A percentile compares a stretch with the other conserved stretches of the same genome.
Evolutionary conservation across 768 basidiomycete species (phyloP).

Genomic region (Chalciporus chontae): DNA sequence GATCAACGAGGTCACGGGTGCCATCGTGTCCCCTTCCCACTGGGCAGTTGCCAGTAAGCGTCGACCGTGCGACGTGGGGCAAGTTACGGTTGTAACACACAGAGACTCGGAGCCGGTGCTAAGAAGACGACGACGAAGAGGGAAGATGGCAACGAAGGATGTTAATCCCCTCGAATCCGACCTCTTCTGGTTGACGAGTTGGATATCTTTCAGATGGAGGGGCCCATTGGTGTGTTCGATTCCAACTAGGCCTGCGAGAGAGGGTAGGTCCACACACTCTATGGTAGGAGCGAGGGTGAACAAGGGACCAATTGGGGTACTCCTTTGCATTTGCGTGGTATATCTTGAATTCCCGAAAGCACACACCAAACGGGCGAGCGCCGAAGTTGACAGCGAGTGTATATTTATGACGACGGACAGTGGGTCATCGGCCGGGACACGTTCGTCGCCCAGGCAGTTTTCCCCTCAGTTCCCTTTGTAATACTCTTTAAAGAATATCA

Average conservation of each 20-base stretch:
- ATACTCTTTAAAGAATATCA: not conserved
- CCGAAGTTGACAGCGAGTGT: not conserved
- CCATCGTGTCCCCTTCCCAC: not conserved
- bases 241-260: not conserved
- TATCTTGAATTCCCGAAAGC: too few relatives aligned
- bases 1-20: not conserved
- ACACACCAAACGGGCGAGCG: too few relatives aligned
- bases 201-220: not conserved
- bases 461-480: constrained; percentile 3
- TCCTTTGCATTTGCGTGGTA: not conserved
- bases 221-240: not conserved
- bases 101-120: not conserved
- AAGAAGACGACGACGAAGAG: not conserved
- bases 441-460: constrained; percentile 7
- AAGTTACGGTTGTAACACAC: too few relatives aligned
- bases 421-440: constrained; percentile 3
- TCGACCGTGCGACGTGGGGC: not conserved
- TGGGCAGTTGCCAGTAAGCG: not conserved
- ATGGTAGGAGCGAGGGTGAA: constrained; percentile 1
- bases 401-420: constrained; percentile 9
- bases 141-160: not conserved
- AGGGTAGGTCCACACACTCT: not conserved
- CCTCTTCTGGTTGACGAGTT: too few relatives aligned
- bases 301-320: not conserved
- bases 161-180: not conserved